phyloP scores from a whole-genome alignment of 176 grass and related monocot species.

The Bromus sterilis region DNA sequence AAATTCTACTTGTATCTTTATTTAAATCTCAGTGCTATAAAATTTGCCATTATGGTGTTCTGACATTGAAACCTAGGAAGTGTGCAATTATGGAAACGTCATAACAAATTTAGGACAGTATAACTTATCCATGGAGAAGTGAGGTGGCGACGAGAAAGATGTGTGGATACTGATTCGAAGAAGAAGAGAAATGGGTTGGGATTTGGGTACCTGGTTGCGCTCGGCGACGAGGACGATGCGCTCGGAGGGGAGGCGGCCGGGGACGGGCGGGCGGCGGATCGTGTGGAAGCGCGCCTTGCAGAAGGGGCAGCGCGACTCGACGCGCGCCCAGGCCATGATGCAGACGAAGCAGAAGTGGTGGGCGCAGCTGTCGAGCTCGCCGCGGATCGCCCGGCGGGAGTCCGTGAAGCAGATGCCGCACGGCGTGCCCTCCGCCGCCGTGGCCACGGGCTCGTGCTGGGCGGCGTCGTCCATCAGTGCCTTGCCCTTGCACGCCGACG shows the following conservation, averaged over 20 bases:
- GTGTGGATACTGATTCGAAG: background rate
- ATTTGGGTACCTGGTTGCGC: slow-evolving; percentile 52
- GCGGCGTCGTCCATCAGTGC: background rate
- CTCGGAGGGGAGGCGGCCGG: slow-evolving; percentile 36
- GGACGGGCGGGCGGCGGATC: slow-evolving; percentile 56
- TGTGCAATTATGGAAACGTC: background rate
- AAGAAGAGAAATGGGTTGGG: background rate
- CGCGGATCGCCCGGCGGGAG: slow-evolving; percentile 31
- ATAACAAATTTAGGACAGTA: background rate
- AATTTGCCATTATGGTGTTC: background rate
- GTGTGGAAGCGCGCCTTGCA: slow-evolving; percentile 66
- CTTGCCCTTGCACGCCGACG: slow-evolving; percentile 6
- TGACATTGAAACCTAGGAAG: background rate
- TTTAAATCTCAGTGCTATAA: background rate
- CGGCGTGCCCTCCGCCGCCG: slow-evolving; percentile 2
- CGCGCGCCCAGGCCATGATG: slow-evolving; percentile 89
- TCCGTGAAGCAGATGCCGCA: slow-evolving; percentile 72
- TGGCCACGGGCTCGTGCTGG: background rate
- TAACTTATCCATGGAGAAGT: background rate
- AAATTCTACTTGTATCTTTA: too few species aligned
- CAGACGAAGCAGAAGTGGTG: slow-evolving; percentile 94
- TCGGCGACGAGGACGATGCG: slow-evolving; percentile 47
- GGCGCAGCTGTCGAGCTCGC: slow-evolving; percentile 64
- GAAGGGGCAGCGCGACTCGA: slow-evolving; percentile 82
- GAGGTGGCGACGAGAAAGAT: background rate